A percentile compares a stretch with the other conserved stretches of the same genome.
Evolutionary conservation across 2,329 filamentous ascomycete species (phyloP).

Genomic region (Neoarthrinium moseri): DNA sequence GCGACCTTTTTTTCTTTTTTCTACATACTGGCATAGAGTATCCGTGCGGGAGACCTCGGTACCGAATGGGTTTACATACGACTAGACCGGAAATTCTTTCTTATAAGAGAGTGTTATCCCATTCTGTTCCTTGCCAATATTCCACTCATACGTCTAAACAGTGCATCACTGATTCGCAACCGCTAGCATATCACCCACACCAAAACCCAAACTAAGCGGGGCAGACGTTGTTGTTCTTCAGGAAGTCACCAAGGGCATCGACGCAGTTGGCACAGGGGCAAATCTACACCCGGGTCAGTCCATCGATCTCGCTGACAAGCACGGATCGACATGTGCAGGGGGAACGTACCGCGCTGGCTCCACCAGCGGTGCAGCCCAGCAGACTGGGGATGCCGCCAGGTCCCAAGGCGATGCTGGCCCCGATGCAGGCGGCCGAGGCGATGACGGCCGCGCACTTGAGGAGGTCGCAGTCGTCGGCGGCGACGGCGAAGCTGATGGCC

Average conservation of each 20-base stretch:
- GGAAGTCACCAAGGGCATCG: not conserved
- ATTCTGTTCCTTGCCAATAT: no score
- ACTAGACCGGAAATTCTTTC: no score
- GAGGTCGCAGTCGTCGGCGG: not conserved
- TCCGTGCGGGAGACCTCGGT: no score
- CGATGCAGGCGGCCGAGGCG: not conserved
- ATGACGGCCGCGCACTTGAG: not conserved
- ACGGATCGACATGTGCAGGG: not conserved
- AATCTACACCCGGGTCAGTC: not conserved
- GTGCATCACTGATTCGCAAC: no score
- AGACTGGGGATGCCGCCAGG: not conserved
- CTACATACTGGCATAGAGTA: no score
- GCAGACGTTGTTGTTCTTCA: not conserved
- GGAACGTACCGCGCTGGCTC: not conserved
- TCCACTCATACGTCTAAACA: no score
- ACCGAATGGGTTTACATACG: no score
- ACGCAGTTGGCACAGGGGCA: constrained; percentile 1
- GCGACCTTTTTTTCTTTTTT: no score
- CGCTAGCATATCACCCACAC: no score
- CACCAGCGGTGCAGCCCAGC: not conserved
- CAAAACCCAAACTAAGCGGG: no score
- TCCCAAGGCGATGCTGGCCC: not conserved
- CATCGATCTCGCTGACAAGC: not conserved
- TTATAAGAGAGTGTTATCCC: no score
- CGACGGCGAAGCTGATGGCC: not conserved